Evolutionary conservation across 1,284 basidiomycete species (phyloP).

Genomic region (Ceratobasidium papillatum): DNA sequence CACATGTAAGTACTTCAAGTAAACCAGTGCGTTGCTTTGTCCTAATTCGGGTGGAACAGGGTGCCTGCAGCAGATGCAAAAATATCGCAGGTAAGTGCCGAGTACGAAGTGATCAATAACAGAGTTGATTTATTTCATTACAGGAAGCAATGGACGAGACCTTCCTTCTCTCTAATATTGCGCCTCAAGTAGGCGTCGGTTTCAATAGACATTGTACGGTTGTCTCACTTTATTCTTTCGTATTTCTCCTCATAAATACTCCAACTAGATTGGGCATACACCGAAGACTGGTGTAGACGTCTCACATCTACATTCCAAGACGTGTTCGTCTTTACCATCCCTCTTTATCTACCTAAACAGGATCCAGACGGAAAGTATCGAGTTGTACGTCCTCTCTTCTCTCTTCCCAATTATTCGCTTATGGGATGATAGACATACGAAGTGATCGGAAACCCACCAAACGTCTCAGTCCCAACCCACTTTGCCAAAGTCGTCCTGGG

Average conservation of each 20-base stretch:
- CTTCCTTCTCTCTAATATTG: constrained; percentile 94
- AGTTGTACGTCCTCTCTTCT: constrained; percentile 69
- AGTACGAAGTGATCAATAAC: not conserved
- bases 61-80: constrained; percentile 99
- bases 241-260: not conserved
- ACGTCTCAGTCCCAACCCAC: constrained; percentile 93
- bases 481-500: constrained; percentile 96
- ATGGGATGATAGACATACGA: constrained; percentile 73
- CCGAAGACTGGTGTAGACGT: constrained; percentile 94
- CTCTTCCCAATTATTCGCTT: not conserved
- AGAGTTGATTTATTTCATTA: constrained; percentile 40
- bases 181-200: constrained; percentile 96
- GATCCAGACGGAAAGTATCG: constrained; percentile 92
- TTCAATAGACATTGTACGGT: constrained; percentile 94
- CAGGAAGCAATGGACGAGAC: constrained; percentile 97
- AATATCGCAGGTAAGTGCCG: constrained; percentile 66
- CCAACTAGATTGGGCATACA: constrained; percentile 87
- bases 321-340: constrained; percentile 97
- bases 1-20: constrained; percentile 76
- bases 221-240: not conserved
- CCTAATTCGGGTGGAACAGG: constrained; percentile 56
- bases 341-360: constrained; percentile 91
- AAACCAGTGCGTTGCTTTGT: constrained; percentile 5
- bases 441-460: constrained; percentile 92
- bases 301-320: constrained; percentile 88